Evolutionary conservation across 306 rosid species (phyloP).

Genomic region (Ochetophila trinervis): DNA sequence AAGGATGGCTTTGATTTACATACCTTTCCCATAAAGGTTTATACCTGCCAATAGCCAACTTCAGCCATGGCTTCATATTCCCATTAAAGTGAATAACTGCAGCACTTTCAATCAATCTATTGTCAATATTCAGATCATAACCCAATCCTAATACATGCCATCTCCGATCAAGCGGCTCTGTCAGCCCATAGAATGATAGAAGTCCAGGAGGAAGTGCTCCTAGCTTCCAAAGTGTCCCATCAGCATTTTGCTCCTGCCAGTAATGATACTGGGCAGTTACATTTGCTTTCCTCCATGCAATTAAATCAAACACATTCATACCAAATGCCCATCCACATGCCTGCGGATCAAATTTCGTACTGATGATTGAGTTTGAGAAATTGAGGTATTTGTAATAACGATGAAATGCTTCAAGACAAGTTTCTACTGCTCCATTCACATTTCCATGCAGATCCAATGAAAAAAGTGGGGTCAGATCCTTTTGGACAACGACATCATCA

Average conservation of each 20-base stretch:
- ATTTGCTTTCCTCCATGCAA: constrained; percentile 88
- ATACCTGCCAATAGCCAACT: constrained; percentile 81
- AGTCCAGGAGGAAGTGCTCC: constrained; percentile 98
- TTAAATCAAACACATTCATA: constrained; percentile 87
- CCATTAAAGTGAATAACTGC: constrained; percentile 93
- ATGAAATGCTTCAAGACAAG: constrained; percentile 96
- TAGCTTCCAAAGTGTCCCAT: constrained; percentile 81
- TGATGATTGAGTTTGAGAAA: constrained; percentile 80
- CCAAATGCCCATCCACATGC: constrained; percentile 99
- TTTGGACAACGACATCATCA: constrained; percentile 92
- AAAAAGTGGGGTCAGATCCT: constrained; percentile 94
- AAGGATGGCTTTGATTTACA: constrained; percentile 75
- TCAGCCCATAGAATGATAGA: constrained; percentile 81
- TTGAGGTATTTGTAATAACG: constrained; percentile 93
- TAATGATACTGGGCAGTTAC: constrained; percentile 81
- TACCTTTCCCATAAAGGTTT: constrained; percentile 87
- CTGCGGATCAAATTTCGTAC: constrained; percentile 93
- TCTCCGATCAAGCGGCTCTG: constrained; percentile 99
- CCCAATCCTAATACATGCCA: constrained; percentile 99
- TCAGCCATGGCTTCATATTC: constrained; percentile 98
- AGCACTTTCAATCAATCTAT: constrained; percentile 85
- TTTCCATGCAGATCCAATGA: constrained; percentile 92
- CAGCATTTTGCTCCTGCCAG: constrained; percentile 92
- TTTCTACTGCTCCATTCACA: constrained; percentile 98
- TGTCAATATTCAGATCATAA: constrained; percentile 81